Base-by-base conservation (phyloP, 805 yeast species). In the Barnettozyma pratensis region DNA sequence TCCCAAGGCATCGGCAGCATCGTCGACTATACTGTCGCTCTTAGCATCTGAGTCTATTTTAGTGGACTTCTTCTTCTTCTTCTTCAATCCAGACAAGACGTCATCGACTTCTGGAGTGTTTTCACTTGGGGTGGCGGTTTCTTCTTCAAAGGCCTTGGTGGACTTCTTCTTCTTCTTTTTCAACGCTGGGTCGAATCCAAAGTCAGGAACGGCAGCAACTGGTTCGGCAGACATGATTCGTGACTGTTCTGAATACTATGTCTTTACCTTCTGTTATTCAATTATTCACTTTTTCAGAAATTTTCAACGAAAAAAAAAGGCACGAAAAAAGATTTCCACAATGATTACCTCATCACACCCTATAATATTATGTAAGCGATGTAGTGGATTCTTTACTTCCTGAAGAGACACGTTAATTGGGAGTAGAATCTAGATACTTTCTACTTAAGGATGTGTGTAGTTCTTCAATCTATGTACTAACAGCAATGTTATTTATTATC, bases 111-210 rank as follows among this genome's bases (percentile, higher is more conserved):
- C 76, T 67, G 56, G 70, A 49, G 68, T 69, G 47, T 35, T 63
- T 70, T 66, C 75, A 75, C 61, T 75, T 5, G 59, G 64, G 60
- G 48, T 37, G 9, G 56, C 54, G 10, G 57, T 53, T 31, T 67
- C 64, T 37, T 68, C 72, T 26, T 65, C 70, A 51, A 69, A 71
- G 47, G 58, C 52, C 70, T 63, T 79, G 75, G 67, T 75, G 63
- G 65, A 62, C 67, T 75, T 73, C 81, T 85, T 84, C 87, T 85
- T 85, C 77, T 86, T 86, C 74, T 85, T 85, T 71, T 83, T 83
- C 65, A 84, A 72, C 39, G 81, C 68, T 48, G 89, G 87, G 66
- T 85, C 94, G 65, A 85, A 83, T 51, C 88, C 91, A 56, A 71
- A 58, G 47, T 69, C 72, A 29, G 42, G 34, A 8, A 11, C 11